A percentile compares a stretch with the other conserved stretches of the same genome.
Evolutionary conservation across 225 moss, liverwort and hornwort genomes (phyloP).

Genomic region (Rhytidiadelphus loreus): DNA sequence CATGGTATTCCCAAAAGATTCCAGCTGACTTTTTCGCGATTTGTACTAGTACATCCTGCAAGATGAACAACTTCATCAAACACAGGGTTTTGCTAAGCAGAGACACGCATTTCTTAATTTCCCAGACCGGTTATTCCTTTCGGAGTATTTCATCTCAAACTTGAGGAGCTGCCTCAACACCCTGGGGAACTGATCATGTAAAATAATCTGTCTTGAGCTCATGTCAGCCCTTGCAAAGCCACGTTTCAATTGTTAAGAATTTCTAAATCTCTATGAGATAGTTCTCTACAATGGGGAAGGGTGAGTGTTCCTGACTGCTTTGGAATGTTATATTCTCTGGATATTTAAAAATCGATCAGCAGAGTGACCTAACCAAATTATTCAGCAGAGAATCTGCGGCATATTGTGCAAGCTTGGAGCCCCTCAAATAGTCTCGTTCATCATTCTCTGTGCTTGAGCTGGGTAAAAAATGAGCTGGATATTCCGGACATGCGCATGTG

Average conservation of each 20-base stretch:
- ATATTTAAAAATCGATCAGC: background rate
- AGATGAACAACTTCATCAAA: background rate
- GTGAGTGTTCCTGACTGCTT: background rate
- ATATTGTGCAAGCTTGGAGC: constrained; percentile 14
- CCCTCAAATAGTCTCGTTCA: constrained; percentile 4
- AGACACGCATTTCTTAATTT: background rate
- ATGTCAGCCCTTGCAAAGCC: background rate
- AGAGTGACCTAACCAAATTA: constrained; percentile 38
- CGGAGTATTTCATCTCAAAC: background rate
- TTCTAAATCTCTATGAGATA: background rate
- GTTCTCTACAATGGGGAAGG: background rate
- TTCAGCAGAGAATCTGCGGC: constrained; percentile 38
- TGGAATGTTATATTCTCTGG: background rate
- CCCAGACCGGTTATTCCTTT: background rate
- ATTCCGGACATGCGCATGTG: background rate
- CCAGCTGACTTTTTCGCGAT: constrained; percentile 43
- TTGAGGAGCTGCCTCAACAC: background rate
- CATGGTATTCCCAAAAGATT: constrained; percentile 53
- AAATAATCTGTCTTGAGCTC: background rate
- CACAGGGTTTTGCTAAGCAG: background rate
- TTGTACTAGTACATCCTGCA: constrained; percentile 58
- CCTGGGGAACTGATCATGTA: background rate
- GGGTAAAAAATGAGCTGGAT: background rate
- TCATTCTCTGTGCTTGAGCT: background rate
- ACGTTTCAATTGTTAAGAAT: background rate